Base-by-base conservation (phyloP, 1,284 basidiomycete species). In the Stereum hirsutum region DNA sequence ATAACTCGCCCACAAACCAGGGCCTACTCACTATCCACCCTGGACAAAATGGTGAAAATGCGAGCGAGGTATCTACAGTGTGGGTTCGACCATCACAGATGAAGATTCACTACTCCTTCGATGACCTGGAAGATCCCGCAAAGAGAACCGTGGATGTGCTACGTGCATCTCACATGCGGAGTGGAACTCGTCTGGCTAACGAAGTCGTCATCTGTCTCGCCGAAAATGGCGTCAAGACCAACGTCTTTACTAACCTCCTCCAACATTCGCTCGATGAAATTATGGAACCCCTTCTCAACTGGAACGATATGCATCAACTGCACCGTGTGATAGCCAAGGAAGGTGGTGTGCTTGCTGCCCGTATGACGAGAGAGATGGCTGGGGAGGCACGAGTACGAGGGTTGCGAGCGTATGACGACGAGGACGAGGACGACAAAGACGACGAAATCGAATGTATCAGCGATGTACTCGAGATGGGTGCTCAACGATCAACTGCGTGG, bases 131-230 rank as follows among this genome's bases (percentile, higher is more conserved):
- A 1, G 58, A 64, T 41, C 57, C 57, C 0, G 59, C 65, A 0
- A 56, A 61, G 43, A 51, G 58, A n/a, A 65, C 57, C 0, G 45
- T 72, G 30, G 69, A 72, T 32, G 47, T 71, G 17, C 49, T 72
- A 6, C 60, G 67, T 5, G 49, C 57, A 5, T 59, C 65, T 1
- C 57, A 59, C 1, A 52, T 69, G 46, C 55, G 53, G 5, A 55
- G 50, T 2, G 62, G 65, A 4, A 56, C 63, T 1, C 54, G 59
- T 3, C 54, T 71, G 5, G 69, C 69, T 5, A 53, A 57, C 5
- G 69, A 73, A 47, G 63, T 63, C 15, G 65, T 72, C 40, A 61
- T 65, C 39, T 69, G 69, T 48, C 57, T 72, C n/a, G 60, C 64
- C 7, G 62, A 70, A 49, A 72, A 72, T 49, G 66, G 66, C 1